Conservation (phyloP, 2,329 filamentous ascomycete species). For the Sarocladium strictum region DNA sequence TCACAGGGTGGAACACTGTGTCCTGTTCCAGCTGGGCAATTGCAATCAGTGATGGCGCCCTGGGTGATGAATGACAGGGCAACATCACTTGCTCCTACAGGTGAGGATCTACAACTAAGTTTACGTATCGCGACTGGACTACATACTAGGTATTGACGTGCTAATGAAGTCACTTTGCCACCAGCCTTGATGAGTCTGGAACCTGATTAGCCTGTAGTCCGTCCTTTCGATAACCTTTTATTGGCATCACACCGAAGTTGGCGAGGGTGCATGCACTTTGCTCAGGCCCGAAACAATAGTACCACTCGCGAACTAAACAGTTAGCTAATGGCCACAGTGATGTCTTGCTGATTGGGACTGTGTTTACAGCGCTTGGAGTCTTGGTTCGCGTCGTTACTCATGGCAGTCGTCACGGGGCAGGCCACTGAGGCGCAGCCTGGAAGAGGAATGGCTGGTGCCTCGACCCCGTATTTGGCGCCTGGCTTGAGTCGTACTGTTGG, state of each 20-base stretch:
- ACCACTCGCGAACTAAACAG: neutral
- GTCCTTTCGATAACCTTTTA: neutral
- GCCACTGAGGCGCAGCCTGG: neutral
- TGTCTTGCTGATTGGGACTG: constrained; percentile 4
- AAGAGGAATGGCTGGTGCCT: neutral
- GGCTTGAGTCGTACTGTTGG: constrained; percentile 10
- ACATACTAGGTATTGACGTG: too few relatives aligned
- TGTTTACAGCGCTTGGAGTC: neutral
- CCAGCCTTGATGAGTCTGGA: neutral
- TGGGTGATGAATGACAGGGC: neutral
- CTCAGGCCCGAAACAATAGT: neutral
- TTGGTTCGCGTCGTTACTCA: neutral
- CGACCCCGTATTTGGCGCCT: neutral
- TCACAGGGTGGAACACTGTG: neutral
- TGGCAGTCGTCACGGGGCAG: neutral
- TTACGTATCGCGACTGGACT: neutral
- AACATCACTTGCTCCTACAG: neutral
- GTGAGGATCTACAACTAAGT: neutral
- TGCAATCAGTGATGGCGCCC: neutral
- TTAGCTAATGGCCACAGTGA: constrained; percentile 2
- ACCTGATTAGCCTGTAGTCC: neutral
- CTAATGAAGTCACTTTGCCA: neutral
- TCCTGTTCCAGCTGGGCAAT: neutral
- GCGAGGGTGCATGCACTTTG: neutral
- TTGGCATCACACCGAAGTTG: neutral